Evolutionary conservation across 2,329 filamentous ascomycete species (phyloP).

Genomic region (Calonectria multiphialidica): DNA sequence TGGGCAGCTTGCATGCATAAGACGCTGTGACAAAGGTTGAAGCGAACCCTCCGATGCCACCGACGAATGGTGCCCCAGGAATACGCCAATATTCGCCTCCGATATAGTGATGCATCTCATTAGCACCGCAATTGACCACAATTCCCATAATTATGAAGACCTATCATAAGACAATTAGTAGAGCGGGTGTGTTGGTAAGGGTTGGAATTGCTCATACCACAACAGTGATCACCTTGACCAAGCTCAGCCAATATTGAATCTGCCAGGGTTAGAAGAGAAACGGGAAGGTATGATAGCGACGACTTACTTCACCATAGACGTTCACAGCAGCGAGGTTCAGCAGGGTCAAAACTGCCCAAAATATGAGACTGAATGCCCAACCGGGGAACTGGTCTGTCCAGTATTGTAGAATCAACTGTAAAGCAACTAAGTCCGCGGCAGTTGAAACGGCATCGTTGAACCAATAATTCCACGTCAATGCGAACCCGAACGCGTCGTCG

Average conservation of each 20-base stretch:
- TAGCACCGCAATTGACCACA: constrained; percentile 64
- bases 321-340: constrained; percentile 50
- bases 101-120: constrained; percentile 65
- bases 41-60: constrained; percentile 74
- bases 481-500: constrained; percentile 66
- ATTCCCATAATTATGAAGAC: constrained; percentile 74
- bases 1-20: constrained; percentile 64
- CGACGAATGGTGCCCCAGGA: constrained; percentile 73
- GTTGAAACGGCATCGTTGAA: constrained; percentile 70
- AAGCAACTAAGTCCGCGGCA: constrained; percentile 68
- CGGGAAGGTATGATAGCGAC: background rate
- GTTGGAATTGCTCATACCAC: constrained; percentile 45
- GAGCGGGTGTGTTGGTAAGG: background rate
- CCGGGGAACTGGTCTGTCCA: constrained; percentile 73
- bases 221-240: constrained; percentile 66
- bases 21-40: constrained; percentile 65
- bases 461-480: constrained; percentile 72
- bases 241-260: constrained; percentile 67
- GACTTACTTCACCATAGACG: constrained; percentile 50
- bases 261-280: constrained; percentile 52
- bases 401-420: constrained; percentile 68
- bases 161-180: constrained; percentile 20
- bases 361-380: constrained; percentile 72
- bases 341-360: constrained; percentile 66
- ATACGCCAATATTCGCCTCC: constrained; percentile 70